These are phyloP conservation scores for Sporothrix inflata DNA, from an alignment of 2,329 filamentous ascomycete genomes.

Conservation along the genomic window DNA sequence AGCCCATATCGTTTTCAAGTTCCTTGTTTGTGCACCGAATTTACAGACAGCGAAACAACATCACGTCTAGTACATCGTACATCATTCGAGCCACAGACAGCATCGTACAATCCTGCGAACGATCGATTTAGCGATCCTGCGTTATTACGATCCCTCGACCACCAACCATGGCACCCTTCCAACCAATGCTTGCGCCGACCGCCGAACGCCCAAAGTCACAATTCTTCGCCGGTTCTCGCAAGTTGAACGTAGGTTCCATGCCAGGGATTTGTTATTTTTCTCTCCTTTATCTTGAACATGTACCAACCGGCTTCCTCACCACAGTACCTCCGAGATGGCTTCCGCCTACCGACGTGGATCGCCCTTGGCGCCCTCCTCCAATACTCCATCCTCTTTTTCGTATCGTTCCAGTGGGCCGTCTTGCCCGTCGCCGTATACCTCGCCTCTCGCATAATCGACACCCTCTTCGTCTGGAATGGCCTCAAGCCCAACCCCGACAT, in stretches of 20 bases:
- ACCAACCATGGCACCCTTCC: background rate
- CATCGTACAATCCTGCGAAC: too few species aligned
- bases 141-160: too few species aligned
- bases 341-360: background rate
- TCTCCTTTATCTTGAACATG: background rate
- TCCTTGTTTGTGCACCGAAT: too few species aligned
- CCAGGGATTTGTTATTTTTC: too few species aligned
- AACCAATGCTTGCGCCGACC: background rate
- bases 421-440: background rate
- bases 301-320: background rate
- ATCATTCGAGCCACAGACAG: too few species aligned
- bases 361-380: conserved; percentile 12
- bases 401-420: background rate
- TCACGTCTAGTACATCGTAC: too few species aligned
- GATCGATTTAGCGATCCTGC: too few species aligned
- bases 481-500: background rate
- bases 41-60: too few species aligned
- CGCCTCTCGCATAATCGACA: background rate
- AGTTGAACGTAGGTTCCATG: background rate
- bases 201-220: background rate
- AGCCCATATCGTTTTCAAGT: too few species aligned
- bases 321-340: conserved; percentile 6
- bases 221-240: background rate
- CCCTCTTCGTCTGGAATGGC: background rate
- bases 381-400: background rate